Conservation (phyloP, 257 asterid species). For the Plantago major region DNA sequence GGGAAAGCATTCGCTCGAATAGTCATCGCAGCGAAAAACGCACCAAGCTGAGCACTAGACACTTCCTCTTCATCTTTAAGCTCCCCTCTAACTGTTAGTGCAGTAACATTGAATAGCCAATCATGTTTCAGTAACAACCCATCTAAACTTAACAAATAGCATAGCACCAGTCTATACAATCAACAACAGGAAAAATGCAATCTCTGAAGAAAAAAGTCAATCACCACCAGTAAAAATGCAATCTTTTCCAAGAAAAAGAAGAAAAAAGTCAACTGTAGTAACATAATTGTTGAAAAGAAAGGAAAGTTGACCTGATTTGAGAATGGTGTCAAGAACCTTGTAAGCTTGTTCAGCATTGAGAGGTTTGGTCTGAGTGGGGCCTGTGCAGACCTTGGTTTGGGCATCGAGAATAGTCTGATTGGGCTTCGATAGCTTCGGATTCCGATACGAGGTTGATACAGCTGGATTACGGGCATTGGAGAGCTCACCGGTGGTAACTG, state of each 20-base stretch:
- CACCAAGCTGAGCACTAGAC: conserved; percentile 86
- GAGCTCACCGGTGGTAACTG: conserved; percentile 37
- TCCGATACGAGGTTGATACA: conserved; percentile 68
- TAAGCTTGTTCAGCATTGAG: conserved; percentile 85
- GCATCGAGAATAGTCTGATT: conserved; percentile 86
- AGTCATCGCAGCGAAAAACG: conserved; percentile 92
- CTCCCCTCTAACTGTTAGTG: conserved; percentile 56
- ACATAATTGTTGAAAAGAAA: neutral
- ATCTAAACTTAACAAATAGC: too few species aligned
- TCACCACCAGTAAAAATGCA: too few species aligned
- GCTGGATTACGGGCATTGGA: conserved; percentile 51
- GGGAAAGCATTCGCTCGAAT: conserved; percentile 89
- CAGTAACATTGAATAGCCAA: too few species aligned
- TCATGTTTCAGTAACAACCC: too few species aligned
- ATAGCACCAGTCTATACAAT: too few species aligned
- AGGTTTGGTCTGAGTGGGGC: conserved; percentile 92
- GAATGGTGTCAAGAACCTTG: conserved; percentile 78
- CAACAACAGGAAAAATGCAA: too few species aligned
- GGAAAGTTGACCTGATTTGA: conserved; percentile 54
- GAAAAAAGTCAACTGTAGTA: neutral
- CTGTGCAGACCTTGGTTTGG: conserved; percentile 88
- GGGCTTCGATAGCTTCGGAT: conserved; percentile 42
- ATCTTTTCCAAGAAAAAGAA: neutral
- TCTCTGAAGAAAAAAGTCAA: too few species aligned
- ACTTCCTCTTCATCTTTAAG: conserved; percentile 71